Evolutionary conservation across 2,329 filamentous ascomycete genomes (phyloP), one percentile per base, ranked within the genome.

Genomic region (Calonectria hawksworthii): DNA sequence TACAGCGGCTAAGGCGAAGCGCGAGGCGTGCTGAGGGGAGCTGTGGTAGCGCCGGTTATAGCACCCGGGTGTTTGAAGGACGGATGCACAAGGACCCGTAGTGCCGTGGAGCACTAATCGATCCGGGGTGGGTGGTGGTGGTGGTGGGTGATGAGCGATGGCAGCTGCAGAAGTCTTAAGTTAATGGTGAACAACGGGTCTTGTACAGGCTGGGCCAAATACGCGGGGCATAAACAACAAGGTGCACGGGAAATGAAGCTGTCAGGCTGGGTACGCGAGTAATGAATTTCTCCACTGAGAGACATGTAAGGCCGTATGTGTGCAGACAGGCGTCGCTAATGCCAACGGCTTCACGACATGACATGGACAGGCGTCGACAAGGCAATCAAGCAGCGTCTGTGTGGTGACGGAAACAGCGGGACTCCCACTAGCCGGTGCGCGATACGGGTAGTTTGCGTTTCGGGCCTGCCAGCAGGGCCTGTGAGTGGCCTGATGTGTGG

Each of bases 401-500:
- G 66, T 56, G 66, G 52, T 68, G 36, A 59, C 54, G 32, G 54
- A 59, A 59, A 59, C 54, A 59, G 54, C 54, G 54, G 54, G 54
- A 41, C 50, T 36, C 21, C 30, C 59, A 71, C 59, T 54, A 64
- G 61, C 47, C 9, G 41, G 21, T 63, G 44, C 30, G 54, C 44
- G 18, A 59, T 38, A 47, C 66, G 70, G 50, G 34, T 71, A 38
- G 47, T 54, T 47, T 73, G 70, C 68, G 64, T 73, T 68, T 68
- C 38, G 52, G 54, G 44, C 38, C 28, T 26, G 41, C 28, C 52
- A 47, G 38, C 34, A 13, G 52, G 21, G 41, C 52, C 54, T 26
- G 28, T 67, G 38, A 38, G 47, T 73, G 70, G 70, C 51, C 54
- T 68, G 70, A 73, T 73, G 65, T 47, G 34, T 65, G 64, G 47